Base-by-base conservation (phyloP, 305 asterid species). In the Fraxinus sp. region DNA sequence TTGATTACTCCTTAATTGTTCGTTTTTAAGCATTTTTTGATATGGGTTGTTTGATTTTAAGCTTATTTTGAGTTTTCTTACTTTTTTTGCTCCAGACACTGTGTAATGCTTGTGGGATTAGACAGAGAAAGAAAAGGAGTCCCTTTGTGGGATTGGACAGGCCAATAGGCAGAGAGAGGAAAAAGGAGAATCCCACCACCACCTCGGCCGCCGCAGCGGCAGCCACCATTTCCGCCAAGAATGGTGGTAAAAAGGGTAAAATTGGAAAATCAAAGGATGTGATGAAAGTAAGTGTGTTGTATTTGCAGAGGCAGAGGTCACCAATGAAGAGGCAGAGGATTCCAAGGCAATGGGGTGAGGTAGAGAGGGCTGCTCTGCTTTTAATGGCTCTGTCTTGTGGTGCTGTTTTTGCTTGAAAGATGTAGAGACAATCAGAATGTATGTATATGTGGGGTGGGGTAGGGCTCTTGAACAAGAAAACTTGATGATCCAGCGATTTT, bases 21-120 rank as follows among this genome's bases (percentile, higher is more conserved):
- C 32, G 7, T 46, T 68, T 32, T 70, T n/a, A 36, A 7, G 33
- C 77, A 10, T 41, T 9, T 4, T 73, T 49, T 32, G 2, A 59
- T 52, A 72, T 76, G 49, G 41, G 85, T 71, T 36, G 66, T 77
- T 66, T 82, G 52, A 24, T 82, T 75, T 79, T 81, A 78, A 32
- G 18, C 36, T 82, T 44, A 1, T 76, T 57, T 32, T 79, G 28
- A 24, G 26, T 18, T 32, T 22, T 39, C 2, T 35, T 70, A 13
- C 0, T 79, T 70, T 20, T 2, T 52, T 7, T 7, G 10, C 41
- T 68, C 9, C 89, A 91, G 91, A 84, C 94, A 4, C 84, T 91
- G 41, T 93, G 95, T 75, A 91, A 93, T 83, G 95, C 97, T 46
- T 91, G 97, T 79, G 95, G 94, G 85, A 91, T 93, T 76, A 85